phyloP scores from a whole-genome alignment of 805 yeast species.

The Hanseniaspora nectarophila region DNA sequence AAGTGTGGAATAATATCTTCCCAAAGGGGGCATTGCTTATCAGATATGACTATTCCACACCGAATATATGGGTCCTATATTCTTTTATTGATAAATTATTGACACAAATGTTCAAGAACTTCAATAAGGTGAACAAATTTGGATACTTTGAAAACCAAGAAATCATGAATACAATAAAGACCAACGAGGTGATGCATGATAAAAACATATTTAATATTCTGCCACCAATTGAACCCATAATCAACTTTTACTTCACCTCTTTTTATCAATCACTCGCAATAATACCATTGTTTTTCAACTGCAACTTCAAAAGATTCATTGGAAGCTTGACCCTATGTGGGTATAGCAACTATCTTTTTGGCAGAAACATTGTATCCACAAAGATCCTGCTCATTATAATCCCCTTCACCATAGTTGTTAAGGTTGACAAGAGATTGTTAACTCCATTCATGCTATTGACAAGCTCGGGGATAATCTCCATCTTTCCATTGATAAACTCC shows the following conservation, averaged over 20 bases:
- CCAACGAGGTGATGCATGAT: constrained; percentile 21
- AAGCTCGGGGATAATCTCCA: constrained; percentile 71
- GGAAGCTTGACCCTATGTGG: constrained; percentile 85
- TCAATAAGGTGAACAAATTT: constrained; percentile 5
- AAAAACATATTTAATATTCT: constrained; percentile 41
- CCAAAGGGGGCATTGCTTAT: constrained; percentile 93
- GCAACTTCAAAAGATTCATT: constrained; percentile 64
- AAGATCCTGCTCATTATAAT: constrained; percentile 66
- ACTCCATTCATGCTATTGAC: constrained; percentile 60
- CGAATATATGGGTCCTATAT: constrained; percentile 92
- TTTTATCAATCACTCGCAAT: constrained; percentile 73
- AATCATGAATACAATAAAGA: not conserved
- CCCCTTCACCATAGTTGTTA: constrained; percentile 70
- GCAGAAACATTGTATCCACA: constrained; percentile 49
- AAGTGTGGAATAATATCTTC: constrained; percentile 59
- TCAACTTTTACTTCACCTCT: constrained; percentile 69
- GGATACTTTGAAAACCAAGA: constrained; percentile 13
- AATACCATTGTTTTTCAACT: constrained; percentile 56
- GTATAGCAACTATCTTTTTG: constrained; percentile 79
- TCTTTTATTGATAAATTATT: constrained; percentile 68
- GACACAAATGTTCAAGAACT: constrained; percentile 32
- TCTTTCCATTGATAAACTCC: constrained; percentile 77
- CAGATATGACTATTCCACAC: constrained; percentile 94
- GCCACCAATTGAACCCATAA: constrained; percentile 66
- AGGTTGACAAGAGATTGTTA: constrained; percentile 58